A percentile compares a stretch with the other conserved stretches of the same genome.
phyloP scores from a whole-genome alignment of 2,329 filamentous ascomycete species.

The Zasmidium angulare region DNA sequence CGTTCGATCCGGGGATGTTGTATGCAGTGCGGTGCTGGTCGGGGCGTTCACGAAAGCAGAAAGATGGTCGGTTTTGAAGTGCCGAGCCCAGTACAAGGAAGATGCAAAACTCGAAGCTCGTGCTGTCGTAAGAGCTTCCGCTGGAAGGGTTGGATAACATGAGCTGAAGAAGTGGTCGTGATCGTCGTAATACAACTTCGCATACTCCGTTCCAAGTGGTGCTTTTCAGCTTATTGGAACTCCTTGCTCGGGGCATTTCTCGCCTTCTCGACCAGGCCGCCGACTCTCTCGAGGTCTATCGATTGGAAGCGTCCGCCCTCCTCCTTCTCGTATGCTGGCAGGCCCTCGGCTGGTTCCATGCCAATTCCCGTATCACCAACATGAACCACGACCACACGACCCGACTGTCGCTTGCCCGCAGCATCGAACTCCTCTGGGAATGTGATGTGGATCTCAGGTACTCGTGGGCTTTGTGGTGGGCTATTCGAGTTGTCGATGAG shows the following conservation, averaged over 20 bases:
- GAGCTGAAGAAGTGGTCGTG: constrained; percentile 22
- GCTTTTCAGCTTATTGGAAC: constrained; percentile 10
- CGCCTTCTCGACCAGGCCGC: constrained; percentile 87
- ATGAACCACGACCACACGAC: constrained; percentile 85
- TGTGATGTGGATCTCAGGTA: constrained; percentile 96
- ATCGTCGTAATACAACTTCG: constrained; percentile 25
- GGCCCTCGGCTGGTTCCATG: constrained; percentile 76
- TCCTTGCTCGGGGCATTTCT: constrained; percentile 20
- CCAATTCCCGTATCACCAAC: constrained; percentile 88
- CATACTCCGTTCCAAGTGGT: constrained; percentile 8
- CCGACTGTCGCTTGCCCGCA: constrained; percentile 73
- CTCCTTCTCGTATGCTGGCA: constrained; percentile 87
- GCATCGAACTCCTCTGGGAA: constrained; percentile 96
- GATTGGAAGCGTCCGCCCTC: constrained; percentile 78
- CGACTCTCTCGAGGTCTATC: constrained; percentile 90
- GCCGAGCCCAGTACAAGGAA: constrained; percentile 12
- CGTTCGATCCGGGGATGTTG: neutral
- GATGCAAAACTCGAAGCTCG: constrained; percentile 16
- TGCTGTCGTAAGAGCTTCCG: constrained; percentile 16
- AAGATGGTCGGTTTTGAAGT: neutral
- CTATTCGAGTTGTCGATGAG: constrained; percentile 74
- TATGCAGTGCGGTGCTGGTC: neutral
- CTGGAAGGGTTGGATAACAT: constrained; percentile 11
- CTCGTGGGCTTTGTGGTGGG: constrained; percentile 68
- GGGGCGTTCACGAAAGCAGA: constrained; percentile 8